Base-by-base conservation (phyloP, 371 early-diverging fungal species). In the Syncephalastrum sp. region DNA sequence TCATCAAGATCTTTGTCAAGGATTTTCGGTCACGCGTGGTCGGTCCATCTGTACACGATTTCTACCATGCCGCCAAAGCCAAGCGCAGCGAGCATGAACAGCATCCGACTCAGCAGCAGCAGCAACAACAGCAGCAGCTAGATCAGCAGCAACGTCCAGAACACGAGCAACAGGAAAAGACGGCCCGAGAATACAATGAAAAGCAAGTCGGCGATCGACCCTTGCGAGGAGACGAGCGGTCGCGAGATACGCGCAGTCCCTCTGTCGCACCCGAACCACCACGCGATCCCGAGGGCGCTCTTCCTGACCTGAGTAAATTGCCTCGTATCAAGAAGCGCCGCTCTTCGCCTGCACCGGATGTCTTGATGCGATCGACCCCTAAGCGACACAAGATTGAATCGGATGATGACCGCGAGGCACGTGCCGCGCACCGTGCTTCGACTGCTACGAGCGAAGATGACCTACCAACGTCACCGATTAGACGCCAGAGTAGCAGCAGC, bases 1-100 rank as follows among this genome's bases (percentile, higher is more conserved):
- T 86, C 23, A 69, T 75, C 13, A 77, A 82, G 44, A 81, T 86
- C 3, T 83, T 86, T 50, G 24, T 83, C n/a, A 84, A 82, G 48
- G 84, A 86, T 61, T 53, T 86, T 10, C 77, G 80, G 27, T 80
- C 72, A 29, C 79, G 84, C 21, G 70, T 86, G 19, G 79, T 82
- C 4, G 77, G 73, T 1, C 84, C 84, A 1, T 70, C 63, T 19
- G 79, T 86, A 43, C 72, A 79, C 50, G 84, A 86, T 29, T 81
- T 77, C 52, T 57, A 76, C 47, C 74, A 78, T 44, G 74, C 75
- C 10, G 65, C 65, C 55, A 56, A 60, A 50, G 45, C 57, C 60
- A 56, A 61, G 57, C 47, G 48, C 55, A 54, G 55, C 47, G 51
- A 53, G 41, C 57, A 54, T 27, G 60, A 54, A 38, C 52, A 42